Conservation (phyloP, 768 basidiomycete genomes). For the Coprinopsis sp. region DNA sequence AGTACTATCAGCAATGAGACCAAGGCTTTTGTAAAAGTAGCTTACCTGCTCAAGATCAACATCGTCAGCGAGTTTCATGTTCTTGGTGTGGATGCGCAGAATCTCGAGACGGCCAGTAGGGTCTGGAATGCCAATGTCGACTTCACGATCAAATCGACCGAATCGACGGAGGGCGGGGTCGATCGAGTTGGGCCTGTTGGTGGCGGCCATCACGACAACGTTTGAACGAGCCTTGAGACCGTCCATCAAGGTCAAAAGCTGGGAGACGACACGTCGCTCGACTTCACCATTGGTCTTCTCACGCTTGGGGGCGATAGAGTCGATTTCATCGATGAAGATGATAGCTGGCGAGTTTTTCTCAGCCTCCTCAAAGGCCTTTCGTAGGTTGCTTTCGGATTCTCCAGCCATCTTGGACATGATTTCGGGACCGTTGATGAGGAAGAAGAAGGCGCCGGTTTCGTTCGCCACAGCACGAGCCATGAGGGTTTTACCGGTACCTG, state of each 20-base stretch:
- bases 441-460: conserved; percentile 99
- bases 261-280: conserved; percentile 98
- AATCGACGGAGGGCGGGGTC: conserved; percentile 98
- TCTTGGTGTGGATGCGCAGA: conserved; percentile 98
- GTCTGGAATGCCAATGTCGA: conserved; percentile 99
- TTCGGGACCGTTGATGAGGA: conserved; percentile 99
- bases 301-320: conserved; percentile 99
- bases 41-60: conserved; percentile 92
- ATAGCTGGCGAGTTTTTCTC: conserved; percentile 99
- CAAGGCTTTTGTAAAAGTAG: conserved; percentile 8
- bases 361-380: conserved; percentile 99
- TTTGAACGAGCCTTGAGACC: conserved; percentile 98
- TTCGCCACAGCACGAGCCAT: conserved; percentile 99
- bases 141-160: conserved; percentile 98
- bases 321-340: conserved; percentile 99
- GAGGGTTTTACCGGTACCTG: conserved; percentile 98
- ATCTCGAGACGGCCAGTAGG: conserved; percentile 99
- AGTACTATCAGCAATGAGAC: neutral
- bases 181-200: conserved; percentile 98
- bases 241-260: conserved; percentile 98
- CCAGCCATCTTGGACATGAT: conserved; percentile 99
- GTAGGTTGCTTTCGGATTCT: conserved; percentile 93
- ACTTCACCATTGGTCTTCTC: conserved; percentile 99
- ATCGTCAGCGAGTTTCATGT: conserved; percentile 97
- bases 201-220: conserved; percentile 99